Evolutionary conservation across 495 filamentous ascomycete species (phyloP), one percentile per base, ranked within the genome.

Genomic region (Lepraria neglecta): DNA sequence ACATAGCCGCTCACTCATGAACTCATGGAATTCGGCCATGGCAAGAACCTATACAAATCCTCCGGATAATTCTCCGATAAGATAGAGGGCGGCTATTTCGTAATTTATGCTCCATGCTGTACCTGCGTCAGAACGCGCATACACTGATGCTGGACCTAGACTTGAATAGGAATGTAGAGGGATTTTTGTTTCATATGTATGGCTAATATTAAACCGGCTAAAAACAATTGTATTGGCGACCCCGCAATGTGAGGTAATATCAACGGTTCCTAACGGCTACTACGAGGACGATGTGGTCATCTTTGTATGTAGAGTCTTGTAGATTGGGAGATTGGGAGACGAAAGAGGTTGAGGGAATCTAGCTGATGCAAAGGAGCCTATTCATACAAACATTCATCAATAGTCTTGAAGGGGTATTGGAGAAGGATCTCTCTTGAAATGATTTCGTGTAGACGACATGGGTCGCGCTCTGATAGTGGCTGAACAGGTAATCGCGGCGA

Each of bases 1-100:
- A 54, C 31, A 30, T 19, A 54, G 51, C 51, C 31, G 51, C 51
- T 54, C 51, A 33, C 51, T 21, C 51, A 33, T 38, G 51, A 54
- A 28, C 31, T 54, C 51, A 38, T 28, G 7, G 10, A 21, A 3
- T 35, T 21, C 27, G 51, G 51, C 17, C 30, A 19, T 33, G 51
- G 19, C 51, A 35, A 19, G 30, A 54, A 35, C 51, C 51, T 54
- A 54, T 54, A 38, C 51, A 54, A 54, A 54, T 38, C 51, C 51
- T 54, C 51, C 51, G 51, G 51, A 54, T 54, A 54, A 54, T 19
- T 54, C 35, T 54, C 51, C 51, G 51, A 54, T 54, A 19, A 54
- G 30, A 54, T 54, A 35, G 31, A 54, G n/a, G 30, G 51, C 51
- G 51, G 31, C 51, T 54, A 54, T 38, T 12, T 14, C 30, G n/a